Conservation (phyloP, 2,329 filamentous ascomycete genomes). For the Curvularia verruculosa region DNA sequence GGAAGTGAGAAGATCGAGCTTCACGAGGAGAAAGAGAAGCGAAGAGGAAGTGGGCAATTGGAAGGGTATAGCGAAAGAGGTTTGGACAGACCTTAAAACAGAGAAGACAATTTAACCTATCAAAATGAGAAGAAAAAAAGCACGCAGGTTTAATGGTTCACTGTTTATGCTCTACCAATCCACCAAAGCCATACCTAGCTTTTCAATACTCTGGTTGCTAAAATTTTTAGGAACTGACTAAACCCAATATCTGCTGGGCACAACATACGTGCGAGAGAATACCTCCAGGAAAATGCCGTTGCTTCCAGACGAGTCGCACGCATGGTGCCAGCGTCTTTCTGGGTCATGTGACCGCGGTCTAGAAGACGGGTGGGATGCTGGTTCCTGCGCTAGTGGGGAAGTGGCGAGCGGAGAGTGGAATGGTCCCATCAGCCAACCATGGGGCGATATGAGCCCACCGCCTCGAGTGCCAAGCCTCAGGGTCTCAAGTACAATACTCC, state of each 20-base stretch:
- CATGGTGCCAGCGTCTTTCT: background rate
- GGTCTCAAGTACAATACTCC: constrained; percentile 11
- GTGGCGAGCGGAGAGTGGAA: constrained; percentile 4
- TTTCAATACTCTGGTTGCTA: background rate
- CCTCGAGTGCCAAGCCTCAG: constrained; percentile 15
- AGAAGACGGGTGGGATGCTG: background rate
- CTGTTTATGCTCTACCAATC: background rate
- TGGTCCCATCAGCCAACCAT: constrained; percentile 15
- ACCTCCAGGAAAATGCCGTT: no score
- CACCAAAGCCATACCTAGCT: background rate
- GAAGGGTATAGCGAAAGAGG: constrained; percentile 23
- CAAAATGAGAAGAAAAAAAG: background rate
- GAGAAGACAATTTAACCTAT: constrained; percentile 2
- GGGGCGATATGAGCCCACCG: constrained; percentile 11
- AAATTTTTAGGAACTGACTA: no score
- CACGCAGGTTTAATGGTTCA: background rate
- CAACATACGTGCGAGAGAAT: no score
- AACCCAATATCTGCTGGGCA: no score
- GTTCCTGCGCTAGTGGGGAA: constrained; percentile 13
- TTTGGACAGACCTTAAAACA: constrained; percentile 26
- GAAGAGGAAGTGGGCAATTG: constrained; percentile 32
- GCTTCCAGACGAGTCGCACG: no score
- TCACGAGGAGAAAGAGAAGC: constrained; percentile 22
- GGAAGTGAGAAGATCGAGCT: constrained; percentile 27
- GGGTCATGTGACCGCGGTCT: background rate